A percentile compares a stretch with the other conserved stretches of the same genome.
Evolutionary conservation across 208 protist species (phyloP).

Genomic region (Wallacemonas sp.): DNA sequence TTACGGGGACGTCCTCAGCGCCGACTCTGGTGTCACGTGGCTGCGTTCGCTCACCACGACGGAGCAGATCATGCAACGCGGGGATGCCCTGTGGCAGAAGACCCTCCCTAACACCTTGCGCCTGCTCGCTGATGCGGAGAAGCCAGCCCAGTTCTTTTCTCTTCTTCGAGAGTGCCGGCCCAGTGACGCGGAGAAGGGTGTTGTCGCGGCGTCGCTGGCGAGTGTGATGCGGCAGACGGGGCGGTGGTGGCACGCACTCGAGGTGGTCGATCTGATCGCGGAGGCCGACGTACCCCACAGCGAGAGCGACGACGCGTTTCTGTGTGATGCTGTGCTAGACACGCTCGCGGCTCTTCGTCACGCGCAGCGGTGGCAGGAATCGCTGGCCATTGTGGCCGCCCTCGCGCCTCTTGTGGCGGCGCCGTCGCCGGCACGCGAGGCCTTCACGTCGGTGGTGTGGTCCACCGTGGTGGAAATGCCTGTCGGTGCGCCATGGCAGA

Average conservation of each 20-base stretch:
- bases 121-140: constrained; percentile 80
- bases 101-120: constrained; percentile 51
- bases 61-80: constrained; percentile 19
- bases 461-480: constrained; percentile 48
- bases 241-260: constrained; percentile 57
- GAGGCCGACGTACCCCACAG: constrained; percentile 26
- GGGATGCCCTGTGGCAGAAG: constrained; percentile 45
- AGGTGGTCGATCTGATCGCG: constrained; percentile 69
- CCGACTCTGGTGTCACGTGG: constrained; percentile 41
- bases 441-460: constrained; percentile 29
- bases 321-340: constrained; percentile 52
- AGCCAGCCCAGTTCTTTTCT: constrained; percentile 35
- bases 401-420: constrained; percentile 35
- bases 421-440: constrained; percentile 27
- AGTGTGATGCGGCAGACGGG: constrained; percentile 41
- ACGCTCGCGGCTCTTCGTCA: constrained; percentile 51
- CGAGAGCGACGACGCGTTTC: constrained; percentile 38
- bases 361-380: constrained; percentile 55
- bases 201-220: constrained; percentile 58
- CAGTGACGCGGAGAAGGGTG: constrained; percentile 22
- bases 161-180: constrained; percentile 47
- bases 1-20: constrained; percentile 63
- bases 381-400: constrained; percentile 15
- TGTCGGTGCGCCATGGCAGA: constrained; percentile 36
- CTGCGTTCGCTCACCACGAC: constrained; percentile 37